Base-by-base conservation (phyloP, 805 yeast species). In the Nakazawaea pomicola region DNA sequence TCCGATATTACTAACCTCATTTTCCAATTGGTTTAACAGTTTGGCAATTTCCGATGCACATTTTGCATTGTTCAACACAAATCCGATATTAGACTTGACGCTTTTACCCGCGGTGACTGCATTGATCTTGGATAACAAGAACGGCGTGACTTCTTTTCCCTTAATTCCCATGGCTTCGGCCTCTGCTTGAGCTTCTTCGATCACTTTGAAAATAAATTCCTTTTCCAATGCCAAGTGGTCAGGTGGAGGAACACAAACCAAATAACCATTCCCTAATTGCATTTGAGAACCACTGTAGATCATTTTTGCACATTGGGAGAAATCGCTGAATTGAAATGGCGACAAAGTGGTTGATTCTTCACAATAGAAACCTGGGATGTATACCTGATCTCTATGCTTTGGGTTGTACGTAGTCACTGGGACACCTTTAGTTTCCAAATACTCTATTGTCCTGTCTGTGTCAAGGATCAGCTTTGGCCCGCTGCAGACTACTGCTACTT, bases 401-500 rank as follows among this genome's bases (percentile, higher is more conserved):
- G 51, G 55, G 45, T 55, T 41, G 33, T 44, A 58, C 0, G 96
- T 88, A 4, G 82, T 74, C 7, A 88, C 95, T 51, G 82, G 83
- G 1, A 88, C 95, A 11, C 96, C 96, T 60, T 87, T 89, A 0
- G 96, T 88, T 58, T 88, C 96, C 40, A 88, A 65, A 54, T 81
- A 86, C 57, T 88, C 96, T 72, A 87, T 68, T 0, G 96, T 89
- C 47, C 83, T 69, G 8, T 72, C 78, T 41, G 89, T 81, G 53
- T 88, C 96, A 42, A 88, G 64, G 39, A 88, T 87, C 29, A 89
- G 78, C 56, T 88, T 88, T 2, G 96, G 95, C 0, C 96, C 96
- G 6, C 95, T 80, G 56, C 96, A 88, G 8, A 88, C 90, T n/a
- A 88, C 96, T 0, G 88, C 79, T 1, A 88, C 88, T 0, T 90